Base-by-base conservation (phyloP, 805 yeast species). In the Nakazawaea ernobii region DNA sequence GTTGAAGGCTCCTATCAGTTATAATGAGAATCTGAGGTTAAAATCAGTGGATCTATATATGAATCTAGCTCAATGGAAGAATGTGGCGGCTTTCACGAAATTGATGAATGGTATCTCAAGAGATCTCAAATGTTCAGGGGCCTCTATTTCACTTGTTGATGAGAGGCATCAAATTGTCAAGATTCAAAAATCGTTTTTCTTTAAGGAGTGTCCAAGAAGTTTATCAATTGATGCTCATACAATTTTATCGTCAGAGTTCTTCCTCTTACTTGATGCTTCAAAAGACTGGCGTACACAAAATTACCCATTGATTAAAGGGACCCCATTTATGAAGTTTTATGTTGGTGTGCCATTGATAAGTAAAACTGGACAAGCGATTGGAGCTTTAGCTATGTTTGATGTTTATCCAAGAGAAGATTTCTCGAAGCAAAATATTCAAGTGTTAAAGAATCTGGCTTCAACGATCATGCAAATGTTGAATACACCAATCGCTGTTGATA, bases 141-240 rank as follows among this genome's bases (percentile, higher is more conserved):
- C 78, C 2, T 65, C 83, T 0, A 74, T 85, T 15, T 80, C 89
- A 6, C 50, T 85, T n/a, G 55, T 86, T 7, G 77, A 74, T 45
- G 59, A 71, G 9, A 65, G 65, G 14, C 66, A 66, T 39, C 84
- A 79, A 39, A 49, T 71, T 8, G 69, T 81, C 17, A 79, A 79
- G 55, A 69, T 66, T 54, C 77, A 77, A 48, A 65, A 71, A 8
- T 68, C 75, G 6, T 63, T 81, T 32, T 73, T 71, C 5, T 62
- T 74, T 47, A 67, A 62, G n/a, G 77, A 71, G 48, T 71, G 80
- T 43, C 80, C 80, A 10, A 67, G 88, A 45, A 63, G 61, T 17
- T 64, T 80, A 2, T 80, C 89, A 7, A 61, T 86, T 40, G 94
- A 86, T 59, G 80, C 80, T 8, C 92, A 86, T 63, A 70, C 89